These are phyloP conservation scores for Kodamaea neixiangensis DNA, from an alignment of 805 yeast genomes.

Conservation along the genomic window DNA sequence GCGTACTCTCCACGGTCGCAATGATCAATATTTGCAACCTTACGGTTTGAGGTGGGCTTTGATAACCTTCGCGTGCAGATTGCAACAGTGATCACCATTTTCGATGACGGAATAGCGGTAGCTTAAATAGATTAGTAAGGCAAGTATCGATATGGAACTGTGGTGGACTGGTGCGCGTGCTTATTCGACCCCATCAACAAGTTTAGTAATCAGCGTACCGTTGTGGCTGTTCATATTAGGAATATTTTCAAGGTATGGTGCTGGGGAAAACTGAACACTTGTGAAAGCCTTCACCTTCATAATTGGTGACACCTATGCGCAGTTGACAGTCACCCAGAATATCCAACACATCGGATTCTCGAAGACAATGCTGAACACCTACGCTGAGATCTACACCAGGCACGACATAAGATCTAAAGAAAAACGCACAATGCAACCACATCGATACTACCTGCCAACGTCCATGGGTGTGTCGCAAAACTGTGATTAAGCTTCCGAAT, in stretches of 20 bases:
- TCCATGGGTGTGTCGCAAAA: neutral
- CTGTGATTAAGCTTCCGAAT: neutral
- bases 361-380: neutral
- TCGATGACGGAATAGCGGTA: neutral
- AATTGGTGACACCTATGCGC: too few species aligned
- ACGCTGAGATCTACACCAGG: neutral
- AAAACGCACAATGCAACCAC: neutral
- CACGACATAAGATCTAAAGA: neutral
- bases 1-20: neutral
- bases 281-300: too few species aligned
- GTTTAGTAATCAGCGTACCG: neutral
- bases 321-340: too few species aligned
- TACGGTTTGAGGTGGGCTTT: neutral
- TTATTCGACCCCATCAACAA: neutral
- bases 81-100: neutral
- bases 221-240: neutral
- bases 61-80: neutral
- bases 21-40: neutral
- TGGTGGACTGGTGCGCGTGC: neutral
- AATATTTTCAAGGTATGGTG: neutral
- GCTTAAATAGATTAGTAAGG: neutral
- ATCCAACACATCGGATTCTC: neutral
- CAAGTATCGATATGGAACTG: neutral
- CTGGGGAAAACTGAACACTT: too few species aligned
- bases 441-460: constrained; percentile 4